Percentiles rank a stretch among this genome's conserved stretches.
These are phyloP conservation scores for Sporothrix brasiliensis DNA, from an alignment of 2,329 filamentous ascomycete species.

Conservation along the genomic window DNA sequence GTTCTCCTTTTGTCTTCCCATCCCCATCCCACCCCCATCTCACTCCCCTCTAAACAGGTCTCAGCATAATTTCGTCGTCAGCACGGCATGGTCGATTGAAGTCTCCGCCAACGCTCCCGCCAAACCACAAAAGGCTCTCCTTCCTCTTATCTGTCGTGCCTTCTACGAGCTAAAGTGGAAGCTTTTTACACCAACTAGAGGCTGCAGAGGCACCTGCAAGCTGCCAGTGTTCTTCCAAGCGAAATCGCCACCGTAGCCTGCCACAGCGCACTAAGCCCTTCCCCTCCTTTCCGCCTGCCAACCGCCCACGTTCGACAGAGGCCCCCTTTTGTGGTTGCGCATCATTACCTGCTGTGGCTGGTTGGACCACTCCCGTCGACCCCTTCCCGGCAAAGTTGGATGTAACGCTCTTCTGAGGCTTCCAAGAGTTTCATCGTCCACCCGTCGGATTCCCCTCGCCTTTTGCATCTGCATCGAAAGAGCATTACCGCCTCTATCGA, in stretches of 20 bases:
- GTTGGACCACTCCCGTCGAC: not conserved
- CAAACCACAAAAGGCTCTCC: not conserved
- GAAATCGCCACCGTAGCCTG: slow-evolving; percentile 10
- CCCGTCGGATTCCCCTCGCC: not conserved
- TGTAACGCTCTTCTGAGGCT: slow-evolving; percentile 24
- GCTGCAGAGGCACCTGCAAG: not conserved
- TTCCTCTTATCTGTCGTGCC: slow-evolving; percentile 7
- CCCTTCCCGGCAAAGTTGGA: slow-evolving; percentile 21
- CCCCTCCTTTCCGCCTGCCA: slow-evolving; percentile 1
- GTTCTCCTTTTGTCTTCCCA: not conserved
- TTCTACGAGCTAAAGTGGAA: not conserved
- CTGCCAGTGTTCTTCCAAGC: slow-evolving; percentile 12
- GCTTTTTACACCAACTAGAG: not conserved
- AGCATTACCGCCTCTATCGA: not conserved
- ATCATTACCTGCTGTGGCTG: slow-evolving; percentile 19
- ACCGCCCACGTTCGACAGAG: not conserved
- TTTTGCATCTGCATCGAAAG: slow-evolving; percentile 5
- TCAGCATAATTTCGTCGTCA: slow-evolving; percentile 9
- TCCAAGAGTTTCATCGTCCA: slow-evolving; percentile 25
- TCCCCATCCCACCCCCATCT: not conserved
- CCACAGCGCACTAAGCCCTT: slow-evolving; percentile 10
- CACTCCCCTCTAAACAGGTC: not conserved
- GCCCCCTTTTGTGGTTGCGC: not conserved
- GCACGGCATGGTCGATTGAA: slow-evolving; percentile 16
- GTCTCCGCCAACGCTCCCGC: slow-evolving; percentile 1